Base-by-base conservation (phyloP, 192 early-diverging fungal genomes). In the Glomus cerebriforme region DNA sequence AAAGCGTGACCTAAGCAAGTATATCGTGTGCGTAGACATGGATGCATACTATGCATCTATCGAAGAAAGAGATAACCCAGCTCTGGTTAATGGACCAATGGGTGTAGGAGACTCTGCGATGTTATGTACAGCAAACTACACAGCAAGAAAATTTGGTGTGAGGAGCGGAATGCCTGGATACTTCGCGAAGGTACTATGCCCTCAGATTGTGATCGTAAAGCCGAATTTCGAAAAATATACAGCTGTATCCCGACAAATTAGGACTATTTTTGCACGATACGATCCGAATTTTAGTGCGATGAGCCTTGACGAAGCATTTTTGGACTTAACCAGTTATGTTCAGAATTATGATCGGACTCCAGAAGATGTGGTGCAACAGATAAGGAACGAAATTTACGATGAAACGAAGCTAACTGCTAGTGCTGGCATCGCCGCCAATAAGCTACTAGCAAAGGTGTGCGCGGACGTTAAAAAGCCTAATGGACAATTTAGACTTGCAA, bases 31-130 rank as follows among this genome's bases (percentile, higher is more conserved):
- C 80, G 82, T 93, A 35, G 92, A 93, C 75, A 93, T 93, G 92
- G 90, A 92, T 73, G 91, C 92, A 10, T 93, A 91, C 63, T 93
- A 91, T 80, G 91, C 91, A 0, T 87, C 91, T 2, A 90, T 93
- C 1, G 92, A 93, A 84, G 91, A 91, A 81, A 84, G 88, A 19
- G 91, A 93, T 64, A 66, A 83, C 3, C 90, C 92, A 0, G 83
- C 87, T n/a, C 71, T 93, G 24, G 89, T 90, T 73, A 69, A 65
- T 10, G 86, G 85, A 31, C 91, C 91, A 15, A 90, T 93, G 90
- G 89, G 80, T 19, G 91, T 93, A 15, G 91, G 90, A 34, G 84
- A 81, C 22, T 80, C 81, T 26, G 58, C 60, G 17, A 92, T 93
- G 84, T 67, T 93, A 32, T 82, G 79, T 37, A 93, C 92, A 17